Conservation (phyloP, 2,329 filamentous ascomycete genomes). For the Chlorencoelia australis region DNA sequence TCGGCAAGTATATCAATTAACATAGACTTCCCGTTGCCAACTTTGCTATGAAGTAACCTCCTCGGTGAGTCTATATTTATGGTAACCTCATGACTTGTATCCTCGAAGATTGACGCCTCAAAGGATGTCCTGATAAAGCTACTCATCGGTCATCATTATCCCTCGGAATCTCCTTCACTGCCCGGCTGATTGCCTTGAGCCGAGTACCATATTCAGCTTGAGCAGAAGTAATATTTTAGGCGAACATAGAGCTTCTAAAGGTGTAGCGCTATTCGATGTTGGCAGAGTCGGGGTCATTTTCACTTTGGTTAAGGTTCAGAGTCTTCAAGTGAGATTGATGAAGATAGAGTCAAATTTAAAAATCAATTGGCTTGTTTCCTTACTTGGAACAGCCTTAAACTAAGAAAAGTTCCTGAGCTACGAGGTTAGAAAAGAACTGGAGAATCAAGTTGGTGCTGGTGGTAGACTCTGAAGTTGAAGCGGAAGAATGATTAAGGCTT, state of each 20-base stretch:
- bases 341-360: no score
- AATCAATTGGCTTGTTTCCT: no score
- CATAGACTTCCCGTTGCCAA: slow-evolving; percentile 78
- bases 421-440: no score
- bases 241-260: slow-evolving; percentile 66
- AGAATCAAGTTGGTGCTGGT: no score
- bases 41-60: slow-evolving; percentile 71
- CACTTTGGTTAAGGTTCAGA: no score
- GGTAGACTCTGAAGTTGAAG: no score
- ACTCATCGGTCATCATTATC: slow-evolving; percentile 31
- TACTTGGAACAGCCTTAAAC: no score
- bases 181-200: slow-evolving; percentile 47
- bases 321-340: no score
- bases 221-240: slow-evolving; percentile 68
- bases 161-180: slow-evolving; percentile 26
- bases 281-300: slow-evolving; percentile 61
- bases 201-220: slow-evolving; percentile 57
- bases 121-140: slow-evolving; percentile 43
- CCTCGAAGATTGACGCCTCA: no score
- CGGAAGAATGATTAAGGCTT: no score
- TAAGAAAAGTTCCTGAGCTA: no score
- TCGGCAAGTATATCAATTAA: slow-evolving; percentile 75
- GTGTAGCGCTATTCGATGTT: slow-evolving; percentile 65
- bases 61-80: slow-evolving; percentile 61
- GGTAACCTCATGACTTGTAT: slow-evolving; percentile 62